Percentiles rank a stretch among this genome's conserved stretches.
Conservation (phyloP, 768 basidiomycete genomes). For the Xerocomus spinulosus region DNA sequence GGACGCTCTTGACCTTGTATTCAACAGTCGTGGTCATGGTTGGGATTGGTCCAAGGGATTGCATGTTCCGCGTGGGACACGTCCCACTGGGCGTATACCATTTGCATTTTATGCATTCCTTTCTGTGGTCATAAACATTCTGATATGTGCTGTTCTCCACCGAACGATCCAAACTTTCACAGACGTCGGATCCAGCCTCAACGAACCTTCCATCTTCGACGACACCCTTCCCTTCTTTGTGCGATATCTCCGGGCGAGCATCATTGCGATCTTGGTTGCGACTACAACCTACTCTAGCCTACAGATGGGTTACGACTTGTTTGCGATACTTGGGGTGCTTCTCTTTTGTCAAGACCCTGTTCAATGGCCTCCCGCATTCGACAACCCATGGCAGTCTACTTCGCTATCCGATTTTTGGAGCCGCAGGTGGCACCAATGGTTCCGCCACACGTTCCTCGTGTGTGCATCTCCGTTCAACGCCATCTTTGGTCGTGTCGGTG, state of each 20-base stretch:
- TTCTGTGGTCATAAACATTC: slow-evolving; percentile 32
- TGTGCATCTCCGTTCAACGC: background rate
- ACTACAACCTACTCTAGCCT: slow-evolving; percentile 43
- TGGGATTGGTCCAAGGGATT: slow-evolving; percentile 51
- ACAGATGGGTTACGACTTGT: slow-evolving; percentile 17
- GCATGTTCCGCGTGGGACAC: slow-evolving; percentile 33
- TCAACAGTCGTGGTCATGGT: slow-evolving; percentile 54
- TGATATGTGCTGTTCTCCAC: slow-evolving; percentile 44
- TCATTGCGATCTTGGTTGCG: slow-evolving; percentile 42
- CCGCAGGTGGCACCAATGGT: background rate
- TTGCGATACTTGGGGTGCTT: background rate
- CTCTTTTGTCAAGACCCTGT: background rate
- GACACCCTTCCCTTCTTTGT: slow-evolving; percentile 22
- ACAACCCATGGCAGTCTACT: background rate
- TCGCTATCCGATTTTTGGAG: background rate
- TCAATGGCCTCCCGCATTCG: background rate
- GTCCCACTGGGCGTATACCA: slow-evolving; percentile 34
- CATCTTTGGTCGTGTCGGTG: background rate
- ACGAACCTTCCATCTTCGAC: slow-evolving; percentile 30
- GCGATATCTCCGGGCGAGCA: slow-evolving; percentile 36
- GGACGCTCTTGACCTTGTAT: slow-evolving; percentile 47
- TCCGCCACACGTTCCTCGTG: background rate
- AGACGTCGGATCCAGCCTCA: slow-evolving; percentile 17
- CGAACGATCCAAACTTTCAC: slow-evolving; percentile 43
- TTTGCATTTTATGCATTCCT: slow-evolving; percentile 36